Evolutionary conservation across 2,329 filamentous ascomycete genomes (phyloP), one percentile per base, ranked within the genome.

Genomic region (Claviceps purpurea): DNA sequence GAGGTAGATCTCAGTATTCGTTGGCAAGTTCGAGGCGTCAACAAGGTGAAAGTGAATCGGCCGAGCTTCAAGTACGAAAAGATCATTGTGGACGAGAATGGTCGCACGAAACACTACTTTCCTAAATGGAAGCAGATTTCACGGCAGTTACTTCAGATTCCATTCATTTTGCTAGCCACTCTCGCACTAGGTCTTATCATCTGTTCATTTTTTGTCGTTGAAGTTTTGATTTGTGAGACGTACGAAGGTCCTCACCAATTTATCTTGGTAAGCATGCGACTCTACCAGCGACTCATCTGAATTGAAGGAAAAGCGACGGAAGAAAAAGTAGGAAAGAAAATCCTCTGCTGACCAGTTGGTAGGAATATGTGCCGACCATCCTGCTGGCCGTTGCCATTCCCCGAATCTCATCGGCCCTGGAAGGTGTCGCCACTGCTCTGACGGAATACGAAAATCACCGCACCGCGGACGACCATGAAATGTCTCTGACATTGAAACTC

Each of bases 381-480:
- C 70, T 89, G 1, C 75, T 89, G 5, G 86, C 84, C 0, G 74
- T 82, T 1, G 73, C 76, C 2, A 70, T 87, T 20, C 85, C 86
- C 0, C 75, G 84, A 39, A 77, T 89, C 47, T 81, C 74, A 24
- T 76, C 76, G 0, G 71, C 77, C 4, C 70, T 89, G 1, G 85
- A 83, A 30, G 70, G 70, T 3, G 71, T 84, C 38, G 85, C 85
- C 1, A 78, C 75, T 1, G 68, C 68, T 18, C 70, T 89, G 39
- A 87, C 80, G 11, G 71, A 85, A 16, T 87, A 78, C 58, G 86
- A 89, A 61, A 89, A 89, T 62, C 86, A 89, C 62, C 79, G 86
- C 51, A 89, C 84, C 0, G 74, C 81, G 37, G 81, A 84, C 49
- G 72, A 77, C 20, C 82, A 86, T 60, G 81, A 88, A 55, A 76